phyloP scores from a whole-genome alignment of 768 basidiomycete species.

The Russula sp. region DNA sequence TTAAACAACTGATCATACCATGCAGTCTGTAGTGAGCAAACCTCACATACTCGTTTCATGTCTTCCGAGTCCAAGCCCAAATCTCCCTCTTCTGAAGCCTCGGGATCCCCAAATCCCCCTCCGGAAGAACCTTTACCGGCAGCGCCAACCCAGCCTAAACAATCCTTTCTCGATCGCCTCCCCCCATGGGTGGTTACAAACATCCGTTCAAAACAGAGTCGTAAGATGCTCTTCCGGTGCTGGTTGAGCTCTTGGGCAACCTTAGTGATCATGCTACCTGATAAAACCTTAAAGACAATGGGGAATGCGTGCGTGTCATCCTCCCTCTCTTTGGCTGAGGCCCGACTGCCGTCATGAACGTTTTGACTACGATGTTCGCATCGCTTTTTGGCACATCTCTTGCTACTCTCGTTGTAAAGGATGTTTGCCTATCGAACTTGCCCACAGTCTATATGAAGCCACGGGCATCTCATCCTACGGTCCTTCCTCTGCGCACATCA shows the following conservation, averaged over 20 bases:
- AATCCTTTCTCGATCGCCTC: conserved; percentile 27
- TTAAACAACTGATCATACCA: no score
- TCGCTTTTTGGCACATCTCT: background rate
- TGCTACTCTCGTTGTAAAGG: background rate
- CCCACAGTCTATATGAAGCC: background rate
- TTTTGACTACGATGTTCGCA: background rate
- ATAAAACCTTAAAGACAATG: conserved; percentile 33
- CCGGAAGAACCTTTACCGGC: background rate
- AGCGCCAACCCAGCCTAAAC: background rate
- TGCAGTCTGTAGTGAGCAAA: background rate
- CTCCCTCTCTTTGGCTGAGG: background rate
- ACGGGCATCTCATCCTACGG: background rate
- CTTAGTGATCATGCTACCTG: conserved; percentile 37
- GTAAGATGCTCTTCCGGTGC: conserved; percentile 37
- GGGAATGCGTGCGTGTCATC: conserved; percentile 39
- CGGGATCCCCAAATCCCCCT: background rate
- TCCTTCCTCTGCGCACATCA: background rate
- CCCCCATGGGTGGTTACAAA: conserved; percentile 38
- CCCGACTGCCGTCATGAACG: background rate
- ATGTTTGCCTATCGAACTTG: background rate
- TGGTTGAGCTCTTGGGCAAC: conserved; percentile 38
- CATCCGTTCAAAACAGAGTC: conserved; percentile 33
- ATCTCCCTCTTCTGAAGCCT: background rate
- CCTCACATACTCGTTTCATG: background rate
- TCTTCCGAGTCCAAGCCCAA: conserved; percentile 12